Conservation (phyloP, 805 yeast genomes). For the Aciculoconidium aculeatum region DNA sequence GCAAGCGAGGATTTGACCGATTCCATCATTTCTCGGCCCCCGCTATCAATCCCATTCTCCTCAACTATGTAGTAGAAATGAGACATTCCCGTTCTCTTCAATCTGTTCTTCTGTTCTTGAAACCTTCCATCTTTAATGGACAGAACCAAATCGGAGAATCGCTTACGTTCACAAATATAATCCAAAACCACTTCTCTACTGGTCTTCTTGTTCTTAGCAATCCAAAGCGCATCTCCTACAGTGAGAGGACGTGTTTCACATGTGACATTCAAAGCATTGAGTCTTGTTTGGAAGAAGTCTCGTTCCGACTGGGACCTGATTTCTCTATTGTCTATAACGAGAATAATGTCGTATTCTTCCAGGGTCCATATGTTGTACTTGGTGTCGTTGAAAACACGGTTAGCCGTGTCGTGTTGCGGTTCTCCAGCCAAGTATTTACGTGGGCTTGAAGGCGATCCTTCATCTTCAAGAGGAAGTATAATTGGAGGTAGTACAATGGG, state of each 20-base stretch:
- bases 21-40: conserved; percentile 46
- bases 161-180: conserved; percentile 83
- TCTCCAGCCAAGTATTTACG: too few relatives aligned
- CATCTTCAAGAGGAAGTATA: too few relatives aligned
- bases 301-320: conserved; percentile 63
- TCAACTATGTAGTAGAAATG: conserved; percentile 77
- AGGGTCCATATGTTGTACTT: conserved; percentile 55
- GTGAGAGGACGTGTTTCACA: conserved; percentile 55
- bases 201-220: conserved; percentile 60
- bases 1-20: conserved; percentile 75
- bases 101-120: conserved; percentile 76
- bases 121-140: conserved; percentile 88
- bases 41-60: conserved; percentile 44
- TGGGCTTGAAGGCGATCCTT: too few relatives aligned
- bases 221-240: conserved; percentile 88
- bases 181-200: conserved; percentile 65
- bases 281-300: conserved; percentile 56
- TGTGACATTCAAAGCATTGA: conserved; percentile 43
- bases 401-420: conserved; percentile 18
- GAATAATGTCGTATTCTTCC: conserved; percentile 51
- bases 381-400: conserved; percentile 16
- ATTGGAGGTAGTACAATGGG: too few relatives aligned
- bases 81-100: conserved; percentile 60
- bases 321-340: conserved; percentile 80
- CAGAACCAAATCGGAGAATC: conserved; percentile 76